phyloP scores from a whole-genome alignment of 352 stramenopile species.

The Phytophthora sojae region DNA sequence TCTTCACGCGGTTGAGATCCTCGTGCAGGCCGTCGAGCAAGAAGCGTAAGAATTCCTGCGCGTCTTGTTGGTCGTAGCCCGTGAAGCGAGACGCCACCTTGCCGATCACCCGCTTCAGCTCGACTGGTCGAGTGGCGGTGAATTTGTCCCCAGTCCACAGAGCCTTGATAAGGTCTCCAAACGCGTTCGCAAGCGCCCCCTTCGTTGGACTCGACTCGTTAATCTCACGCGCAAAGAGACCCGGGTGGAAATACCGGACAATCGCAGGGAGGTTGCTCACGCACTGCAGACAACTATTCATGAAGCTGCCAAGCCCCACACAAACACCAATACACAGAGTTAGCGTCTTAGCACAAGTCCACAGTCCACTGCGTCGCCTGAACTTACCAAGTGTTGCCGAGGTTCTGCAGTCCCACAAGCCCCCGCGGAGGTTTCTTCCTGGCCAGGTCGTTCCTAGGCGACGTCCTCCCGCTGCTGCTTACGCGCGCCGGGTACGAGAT shows the following conservation, averaged over 20 bases:
- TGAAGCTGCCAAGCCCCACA: conserved; percentile 56
- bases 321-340: background rate
- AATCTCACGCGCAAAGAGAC: conserved; percentile 52
- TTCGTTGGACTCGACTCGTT: conserved; percentile 69
- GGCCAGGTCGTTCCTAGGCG: conserved; percentile 13
- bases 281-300: conserved; percentile 91
- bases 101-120: conserved; percentile 80
- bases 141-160: conserved; percentile 74
- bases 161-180: conserved; percentile 74
- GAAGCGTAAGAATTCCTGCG: conserved; percentile 92
- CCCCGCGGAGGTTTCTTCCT: conserved; percentile 49
- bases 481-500: conserved; percentile 21
- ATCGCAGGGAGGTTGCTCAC: conserved; percentile 70
- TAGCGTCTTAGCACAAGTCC: background rate
- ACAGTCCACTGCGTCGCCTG: background rate
- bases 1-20: conserved; percentile 82
- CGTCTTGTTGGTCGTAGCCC: conserved; percentile 91
- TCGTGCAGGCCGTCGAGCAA: conserved; percentile 89
- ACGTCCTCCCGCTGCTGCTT: conserved; percentile 23
- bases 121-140: conserved; percentile 58
- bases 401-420: conserved; percentile 75
- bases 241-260: conserved; percentile 65
- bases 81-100: conserved; percentile 78
- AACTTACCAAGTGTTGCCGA: conserved; percentile 81
- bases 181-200: conserved; percentile 64